Evolutionary conservation across 2,329 filamentous ascomycete species (phyloP), one percentile per base, ranked within the genome.

Genomic region (Coniosporium uncinatum): DNA sequence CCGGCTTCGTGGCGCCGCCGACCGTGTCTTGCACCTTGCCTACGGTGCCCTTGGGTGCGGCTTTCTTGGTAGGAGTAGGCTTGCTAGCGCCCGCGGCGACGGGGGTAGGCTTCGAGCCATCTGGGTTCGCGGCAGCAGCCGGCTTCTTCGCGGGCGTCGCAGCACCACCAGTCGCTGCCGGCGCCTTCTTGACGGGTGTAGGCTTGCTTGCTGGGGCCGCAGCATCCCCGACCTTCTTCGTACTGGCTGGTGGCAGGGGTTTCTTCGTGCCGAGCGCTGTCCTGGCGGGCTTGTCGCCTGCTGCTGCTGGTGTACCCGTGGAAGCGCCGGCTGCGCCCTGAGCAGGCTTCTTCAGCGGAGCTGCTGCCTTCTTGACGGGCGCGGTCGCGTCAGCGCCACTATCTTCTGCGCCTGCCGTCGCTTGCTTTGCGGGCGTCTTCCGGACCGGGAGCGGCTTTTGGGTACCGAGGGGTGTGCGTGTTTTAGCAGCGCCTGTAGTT

Each of bases 11-110:
- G 1, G 67, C 70, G 44, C 69, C 67, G 14, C 58, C 61, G 3
- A 67, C 59, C 1, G 66, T 69, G 4, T 61, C 58, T 27, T 67
- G 63, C 5, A 68, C 42, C 0, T 66, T 65, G 37, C 59, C 61
- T 3, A 65, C 67, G 6, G 64, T 58, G 8, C 55, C 56, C 34
- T 17, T 39, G n/a, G 16, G 42, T 32, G 34, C 20, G 43, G 55
- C 52, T 17, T 40, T 37, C 3, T 46, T 22, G 0, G 45, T 42
- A 14, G 51, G 32, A 20, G 47, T 37, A 4, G n/a, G n/a, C n/a
- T n/a, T n/a, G n/a, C n/a, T n/a, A n/a, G n/a, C n/a, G n/a, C n/a
- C n/a, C n/a, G n/a, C n/a, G n/a, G n/a, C n/a, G n/a, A n/a, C n/a
- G 44, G 34, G 38, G 45, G 42, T 8, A 44, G 22, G 14, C 37